Percentiles rank a stretch among this genome's conserved stretches.
These are phyloP conservation scores for Pseudogymnoascus sp. DNA, from an alignment of 2,329 filamentous ascomycete species.

Conservation along the genomic window DNA sequence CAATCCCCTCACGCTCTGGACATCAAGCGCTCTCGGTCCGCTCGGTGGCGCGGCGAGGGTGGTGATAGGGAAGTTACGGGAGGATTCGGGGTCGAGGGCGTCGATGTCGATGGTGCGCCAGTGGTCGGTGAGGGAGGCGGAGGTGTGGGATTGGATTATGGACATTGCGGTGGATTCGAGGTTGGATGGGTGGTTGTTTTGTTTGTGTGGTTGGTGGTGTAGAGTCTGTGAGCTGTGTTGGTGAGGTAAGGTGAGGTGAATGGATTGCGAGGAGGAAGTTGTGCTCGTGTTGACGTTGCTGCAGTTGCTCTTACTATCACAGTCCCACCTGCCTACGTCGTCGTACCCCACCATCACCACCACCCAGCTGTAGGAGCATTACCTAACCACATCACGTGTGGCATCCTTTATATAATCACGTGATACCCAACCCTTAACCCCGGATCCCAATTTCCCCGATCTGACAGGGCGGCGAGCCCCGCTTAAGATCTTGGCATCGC, in stretches of 20 bases:
- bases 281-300: background rate
- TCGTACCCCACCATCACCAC: background rate
- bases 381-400: background rate
- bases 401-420: background rate
- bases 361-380: background rate
- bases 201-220: background rate
- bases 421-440: background rate
- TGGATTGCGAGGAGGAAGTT: too few species aligned
- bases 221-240: too few species aligned
- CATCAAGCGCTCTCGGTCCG: conserved; percentile 45
- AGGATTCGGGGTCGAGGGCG: conserved; percentile 79
- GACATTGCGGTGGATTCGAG: conserved; percentile 39
- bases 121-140: conserved; percentile 51
- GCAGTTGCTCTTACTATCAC: background rate
- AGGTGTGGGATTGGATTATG: conserved; percentile 57
- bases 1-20: conserved; percentile 61
- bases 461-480: background rate
- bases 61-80: conserved; percentile 81
- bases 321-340: background rate
- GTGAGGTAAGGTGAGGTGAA: too few species aligned
- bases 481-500: background rate
- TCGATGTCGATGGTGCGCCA: conserved; percentile 94
- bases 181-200: background rate
- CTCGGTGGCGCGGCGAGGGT: conserved; percentile 72
- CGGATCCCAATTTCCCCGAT: background rate